Conservation (phyloP, 345 rosid species). For the Tarenaya hassleriana region DNA sequence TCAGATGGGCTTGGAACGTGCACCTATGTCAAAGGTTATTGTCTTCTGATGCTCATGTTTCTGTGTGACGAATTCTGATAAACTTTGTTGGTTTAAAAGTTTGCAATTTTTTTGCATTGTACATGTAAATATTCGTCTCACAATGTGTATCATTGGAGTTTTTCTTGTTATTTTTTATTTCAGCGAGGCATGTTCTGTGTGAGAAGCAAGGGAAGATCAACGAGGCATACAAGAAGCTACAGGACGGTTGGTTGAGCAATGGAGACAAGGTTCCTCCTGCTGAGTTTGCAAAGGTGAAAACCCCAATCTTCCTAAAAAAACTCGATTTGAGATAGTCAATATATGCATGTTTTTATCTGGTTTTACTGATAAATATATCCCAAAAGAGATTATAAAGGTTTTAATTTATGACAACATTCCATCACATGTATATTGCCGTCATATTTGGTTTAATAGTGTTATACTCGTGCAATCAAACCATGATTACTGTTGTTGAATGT, state of each 20-base stretch:
- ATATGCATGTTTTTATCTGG: background rate
- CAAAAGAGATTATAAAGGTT: no score
- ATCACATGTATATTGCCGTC: no score
- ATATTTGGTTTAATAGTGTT: no score
- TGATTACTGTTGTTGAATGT: background rate
- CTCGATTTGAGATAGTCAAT: slow-evolving; percentile 1
- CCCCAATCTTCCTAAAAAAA: background rate
- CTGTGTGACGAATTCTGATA: background rate
- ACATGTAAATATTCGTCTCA: background rate
- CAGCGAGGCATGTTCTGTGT: slow-evolving; percentile 85
- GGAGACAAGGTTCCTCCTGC: slow-evolving; percentile 98
- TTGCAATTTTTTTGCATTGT: background rate
- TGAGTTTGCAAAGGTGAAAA: slow-evolving; percentile 83
- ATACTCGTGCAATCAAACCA: background rate
- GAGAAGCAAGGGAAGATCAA: slow-evolving; percentile 96
- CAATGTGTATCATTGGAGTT: background rate
- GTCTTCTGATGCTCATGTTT: background rate
- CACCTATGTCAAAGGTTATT: slow-evolving; percentile 86
- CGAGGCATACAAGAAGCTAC: slow-evolving; percentile 88
- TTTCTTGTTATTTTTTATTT: slow-evolving; percentile 15
- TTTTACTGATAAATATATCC: background rate
- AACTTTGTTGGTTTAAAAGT: background rate
- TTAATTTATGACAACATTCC: slow-evolving; percentile 7
- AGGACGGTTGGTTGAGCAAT: slow-evolving; percentile 89
- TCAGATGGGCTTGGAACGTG: slow-evolving; percentile 93